Evolutionary conservation across 1,284 basidiomycete species (phyloP).

Genomic region (Flammula alnicola): DNA sequence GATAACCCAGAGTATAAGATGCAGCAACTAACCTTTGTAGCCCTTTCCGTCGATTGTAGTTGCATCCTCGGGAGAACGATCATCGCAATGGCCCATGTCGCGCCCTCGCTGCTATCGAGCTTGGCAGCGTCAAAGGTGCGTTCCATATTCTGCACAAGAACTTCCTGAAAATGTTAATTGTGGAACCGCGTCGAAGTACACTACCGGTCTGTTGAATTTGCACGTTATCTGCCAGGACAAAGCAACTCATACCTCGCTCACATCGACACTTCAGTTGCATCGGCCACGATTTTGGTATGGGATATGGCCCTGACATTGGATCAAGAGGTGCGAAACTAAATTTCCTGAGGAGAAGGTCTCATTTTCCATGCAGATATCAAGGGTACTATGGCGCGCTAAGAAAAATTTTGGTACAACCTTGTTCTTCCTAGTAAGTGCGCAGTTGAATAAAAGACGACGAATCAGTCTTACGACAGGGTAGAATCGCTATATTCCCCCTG

Average conservation of each 20-base stretch:
- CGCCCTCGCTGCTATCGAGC: too few species aligned
- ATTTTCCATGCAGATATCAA: slow-evolving; percentile 12
- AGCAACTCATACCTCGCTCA: neutral
- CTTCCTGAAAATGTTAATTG: too few species aligned
- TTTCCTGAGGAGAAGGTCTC: neutral
- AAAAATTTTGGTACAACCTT: slow-evolving; percentile 22
- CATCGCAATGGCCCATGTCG: too few species aligned
- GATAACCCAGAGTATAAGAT: too few species aligned
- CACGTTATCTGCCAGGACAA: too few species aligned
- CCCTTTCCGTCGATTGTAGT: too few species aligned
- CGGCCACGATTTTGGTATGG: slow-evolving; percentile 19
- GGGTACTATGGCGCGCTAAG: slow-evolving; percentile 24
- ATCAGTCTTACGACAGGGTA: neutral
- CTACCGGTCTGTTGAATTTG: too few species aligned
- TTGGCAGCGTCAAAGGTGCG: too few species aligned
- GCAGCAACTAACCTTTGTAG: too few species aligned
- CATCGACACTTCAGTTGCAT: slow-evolving; percentile 9
- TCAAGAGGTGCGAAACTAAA: slow-evolving; percentile 15
- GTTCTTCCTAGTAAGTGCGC: slow-evolving; percentile 22
- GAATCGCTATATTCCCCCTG: slow-evolving; percentile 24
- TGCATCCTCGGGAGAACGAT: too few species aligned
- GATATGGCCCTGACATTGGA: slow-evolving; percentile 21
- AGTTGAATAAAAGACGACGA: neutral
- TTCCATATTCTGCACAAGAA: too few species aligned
- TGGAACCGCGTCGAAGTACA: too few species aligned